A percentile compares a stretch with the other conserved stretches of the same genome.
Conservation (phyloP, 1,139 yeast genomes). For the Pichia sp. region DNA sequence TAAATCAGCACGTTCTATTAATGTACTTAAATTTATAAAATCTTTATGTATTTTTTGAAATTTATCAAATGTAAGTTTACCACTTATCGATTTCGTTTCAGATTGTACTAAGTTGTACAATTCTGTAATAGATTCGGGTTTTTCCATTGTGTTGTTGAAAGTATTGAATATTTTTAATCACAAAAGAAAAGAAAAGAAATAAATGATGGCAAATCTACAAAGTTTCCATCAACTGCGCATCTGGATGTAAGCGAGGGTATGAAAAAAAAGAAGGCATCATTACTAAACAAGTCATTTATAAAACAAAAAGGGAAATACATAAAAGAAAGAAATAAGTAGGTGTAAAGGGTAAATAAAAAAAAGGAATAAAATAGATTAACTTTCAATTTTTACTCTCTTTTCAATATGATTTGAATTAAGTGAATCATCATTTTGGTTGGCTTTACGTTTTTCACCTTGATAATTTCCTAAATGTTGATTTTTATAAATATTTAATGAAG, state of each 20-base stretch:
- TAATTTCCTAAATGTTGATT: no score
- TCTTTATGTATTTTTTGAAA: conserved; percentile 15
- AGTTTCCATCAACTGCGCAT: not conserved
- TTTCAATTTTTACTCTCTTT: conserved; percentile 12
- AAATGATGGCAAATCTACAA: no score
- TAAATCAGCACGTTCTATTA: conserved; percentile 10
- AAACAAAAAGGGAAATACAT: not conserved
- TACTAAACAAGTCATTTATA: not conserved
- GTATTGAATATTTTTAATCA: no score
- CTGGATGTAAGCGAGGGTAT: no score
- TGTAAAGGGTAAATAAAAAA: not conserved
- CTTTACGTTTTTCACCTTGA: conserved; percentile 16
- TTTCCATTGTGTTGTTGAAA: no score
- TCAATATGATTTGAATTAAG: conserved; percentile 1
- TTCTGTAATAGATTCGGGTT: not conserved
- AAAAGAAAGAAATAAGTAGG: not conserved
- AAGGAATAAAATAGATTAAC: not conserved
- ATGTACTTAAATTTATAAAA: conserved; percentile 7
- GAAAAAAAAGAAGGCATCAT: not conserved
- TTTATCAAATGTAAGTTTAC: conserved; percentile 3
- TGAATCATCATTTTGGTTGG: conserved; percentile 2
- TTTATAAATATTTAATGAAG: conserved; percentile 2
- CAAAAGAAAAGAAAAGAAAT: no score
- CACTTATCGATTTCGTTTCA: not conserved
- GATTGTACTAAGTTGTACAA: not conserved